Conservation (phyloP, 2,329 filamentous ascomycete genomes). For the Aspergillus pseudonomiae region DNA sequence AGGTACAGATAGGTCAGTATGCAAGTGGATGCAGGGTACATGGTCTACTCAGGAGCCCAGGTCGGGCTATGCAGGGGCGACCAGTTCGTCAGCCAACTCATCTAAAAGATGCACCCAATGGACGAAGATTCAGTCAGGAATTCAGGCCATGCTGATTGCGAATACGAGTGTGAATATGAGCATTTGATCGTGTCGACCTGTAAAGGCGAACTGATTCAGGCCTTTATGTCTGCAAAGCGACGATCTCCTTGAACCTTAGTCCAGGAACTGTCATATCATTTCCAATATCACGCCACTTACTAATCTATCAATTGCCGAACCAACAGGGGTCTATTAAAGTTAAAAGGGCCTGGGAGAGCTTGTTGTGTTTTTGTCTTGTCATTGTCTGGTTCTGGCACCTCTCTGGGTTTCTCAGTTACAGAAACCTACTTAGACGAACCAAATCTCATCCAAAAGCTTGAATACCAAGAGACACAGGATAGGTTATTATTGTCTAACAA, state of each 20-base stretch:
- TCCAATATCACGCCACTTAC: background rate
- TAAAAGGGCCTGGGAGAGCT: background rate
- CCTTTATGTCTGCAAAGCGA: background rate
- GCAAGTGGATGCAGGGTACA: background rate
- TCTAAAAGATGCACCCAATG: background rate
- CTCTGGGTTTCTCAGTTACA: too few species aligned
- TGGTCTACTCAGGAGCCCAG: background rate
- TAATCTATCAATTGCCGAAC: background rate
- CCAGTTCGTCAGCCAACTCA: background rate
- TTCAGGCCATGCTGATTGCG: background rate
- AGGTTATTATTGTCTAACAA: background rate
- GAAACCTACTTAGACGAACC: too few species aligned
- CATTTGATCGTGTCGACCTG: background rate
- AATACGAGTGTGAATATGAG: background rate
- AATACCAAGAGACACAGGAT: rapidly evolving
- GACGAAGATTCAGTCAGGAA: background rate
- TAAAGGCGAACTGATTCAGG: background rate
- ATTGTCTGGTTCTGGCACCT: background rate
- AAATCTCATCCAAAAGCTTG: background rate
- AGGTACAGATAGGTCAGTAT: background rate
- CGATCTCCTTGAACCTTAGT: background rate
- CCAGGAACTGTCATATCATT: background rate
- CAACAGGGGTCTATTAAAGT: background rate
- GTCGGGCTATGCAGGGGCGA: background rate
- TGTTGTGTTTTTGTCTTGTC: background rate